Base-by-base conservation (phyloP, 345 rosid species). In the Crucihimalaya himalaica region DNA sequence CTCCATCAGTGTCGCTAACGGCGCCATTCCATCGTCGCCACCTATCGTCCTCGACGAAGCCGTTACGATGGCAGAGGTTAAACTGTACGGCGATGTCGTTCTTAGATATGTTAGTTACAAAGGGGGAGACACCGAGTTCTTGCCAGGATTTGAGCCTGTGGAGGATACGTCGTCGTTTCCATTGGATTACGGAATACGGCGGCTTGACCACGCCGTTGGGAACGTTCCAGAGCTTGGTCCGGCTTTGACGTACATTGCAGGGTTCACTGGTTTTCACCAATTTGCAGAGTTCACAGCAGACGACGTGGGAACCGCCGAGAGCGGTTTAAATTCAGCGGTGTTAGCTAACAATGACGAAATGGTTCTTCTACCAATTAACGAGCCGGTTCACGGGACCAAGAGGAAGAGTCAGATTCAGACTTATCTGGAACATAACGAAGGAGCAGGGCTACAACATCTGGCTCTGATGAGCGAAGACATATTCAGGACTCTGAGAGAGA, bases 331-430 rank as follows among this genome's bases (percentile, higher is more conserved):
- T 73, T 91, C 98, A 1, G 73, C 82, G 31, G 98, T 93, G 0
- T 23, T 93, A 7, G 96, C 96, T 8, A 91, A 75, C 81, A 91
- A 93, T 31, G 91, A 88, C 0, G 98, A 91, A 54, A 91, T 51
- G 79, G 94, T 93, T 25, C 76, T 93, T 66, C 70, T 93, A 3
- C 97, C 97, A 10, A 76, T 93, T 71, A 93, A 93, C 75, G 98
- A 93, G 75, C 98, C 98, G 2, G 98, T 93, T 61, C 83, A 76
- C 25, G 98, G 98, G 61, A 93, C 96, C 0, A 93, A 88, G 77
- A 77, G 97, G 80, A 93, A 91, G 83, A 93, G 98, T 79, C 98
- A 91, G 83, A 93, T 93, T 11, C 98, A 93, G 82, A 93, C 94
- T 1, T 93, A 85, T 53, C 56, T 93, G 47, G 98, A 93, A 73